Base-by-base conservation (phyloP, 495 filamentous ascomycete genomes). In the Penicillium robsamsonii region DNA sequence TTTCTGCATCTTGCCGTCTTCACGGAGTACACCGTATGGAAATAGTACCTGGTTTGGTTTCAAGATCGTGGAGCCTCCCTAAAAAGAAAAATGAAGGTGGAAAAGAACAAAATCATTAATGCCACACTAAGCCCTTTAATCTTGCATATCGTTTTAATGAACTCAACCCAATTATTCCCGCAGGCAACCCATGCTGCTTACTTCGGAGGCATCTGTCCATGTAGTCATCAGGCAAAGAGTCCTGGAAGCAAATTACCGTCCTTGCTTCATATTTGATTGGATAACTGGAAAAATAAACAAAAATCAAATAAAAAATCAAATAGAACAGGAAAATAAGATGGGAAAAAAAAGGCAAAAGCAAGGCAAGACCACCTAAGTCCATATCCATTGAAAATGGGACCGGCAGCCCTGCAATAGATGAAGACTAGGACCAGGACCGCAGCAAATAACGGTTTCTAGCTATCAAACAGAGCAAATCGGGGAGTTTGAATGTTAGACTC, bases 391-490 rank as follows among this genome's bases (percentile, higher is more conserved):
- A 3, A 44, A 46, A 40, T 25, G 37, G 40, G 55, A 47, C 65
- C 25, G 40, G 27, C 9, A 56, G 57, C 47, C 62, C 62, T 65
- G 57, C 48, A 51, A 49, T 17, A 54, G 5, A 63, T 65, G 24
- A 17, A 18, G 44, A 54, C 25, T 31, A 48, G 46, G 59, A 58
- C 62, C 30, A 48, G 57, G 53, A 60, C 57, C 44, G 44, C 65
- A 66, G 53, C 46, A 57, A 68, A 63, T 57, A 66, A 66, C 63
- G 65, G 63, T 59, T 61, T 57, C 57, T 64, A 58, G 53, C 35
- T 17, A 42, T 40, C 51, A 48, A 40, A 17, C 33, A 53, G 53
- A 33, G 58, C 58, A 55, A 68, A 59, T 68, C 63, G 65, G 60
- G 56, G 60, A 68, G 56, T 63, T 66, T 47, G 4, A 29, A 20